Base-by-base conservation (phyloP, 306 rosid genomes). In the Medicago truncatula region DNA sequence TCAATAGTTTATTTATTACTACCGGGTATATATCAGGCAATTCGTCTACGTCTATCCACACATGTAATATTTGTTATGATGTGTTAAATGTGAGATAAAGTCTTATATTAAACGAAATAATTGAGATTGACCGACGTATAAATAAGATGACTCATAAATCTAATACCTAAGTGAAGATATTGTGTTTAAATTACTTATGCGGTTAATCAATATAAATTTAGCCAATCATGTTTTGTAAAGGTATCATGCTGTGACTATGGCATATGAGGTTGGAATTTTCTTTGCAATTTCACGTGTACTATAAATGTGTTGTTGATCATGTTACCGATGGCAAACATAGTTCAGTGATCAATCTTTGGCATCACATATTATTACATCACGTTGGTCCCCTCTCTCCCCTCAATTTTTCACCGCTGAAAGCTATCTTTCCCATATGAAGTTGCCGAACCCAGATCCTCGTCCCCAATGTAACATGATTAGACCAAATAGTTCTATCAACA, bases 1-100 rank as follows among this genome's bases (percentile, higher is more conserved):
- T 67, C 31, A 69, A 60, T 20, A 12, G n/a, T 77, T 59, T 16
- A 68, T 43, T 46, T 54, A 54, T 18, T 49, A 14, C 10, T n/a
- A 6, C 4, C 17, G 5, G n/a, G 18, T 47, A 46, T 10, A 40
- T 41, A 44, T 11, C 2, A 31, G 36, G 4, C 34, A 28, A 28
- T 2, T 28, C 34, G 2, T 2, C 34, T 28, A 28, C 34, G 2
- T 2, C 34, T 28, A 28, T 28, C 2, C 3, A 28, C 34, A 28
- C 4, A 28, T 3, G 23, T 1, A 21, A 1, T 23, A 23, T 31
- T 3, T 3, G 36, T 34, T 34, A 0, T 34, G 7, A 34, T 1
- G 38, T 34, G 38, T 34, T 1, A 34, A 34, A 6, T 34, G 38
- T 34, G 38, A 34, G 7, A 34, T 34, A 34, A 34, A 34, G 4